Evolutionary conservation across 2,329 filamentous ascomycete species (phyloP), one percentile per base, ranked within the genome.

Genomic region (Akanthomyces lecanii): DNA sequence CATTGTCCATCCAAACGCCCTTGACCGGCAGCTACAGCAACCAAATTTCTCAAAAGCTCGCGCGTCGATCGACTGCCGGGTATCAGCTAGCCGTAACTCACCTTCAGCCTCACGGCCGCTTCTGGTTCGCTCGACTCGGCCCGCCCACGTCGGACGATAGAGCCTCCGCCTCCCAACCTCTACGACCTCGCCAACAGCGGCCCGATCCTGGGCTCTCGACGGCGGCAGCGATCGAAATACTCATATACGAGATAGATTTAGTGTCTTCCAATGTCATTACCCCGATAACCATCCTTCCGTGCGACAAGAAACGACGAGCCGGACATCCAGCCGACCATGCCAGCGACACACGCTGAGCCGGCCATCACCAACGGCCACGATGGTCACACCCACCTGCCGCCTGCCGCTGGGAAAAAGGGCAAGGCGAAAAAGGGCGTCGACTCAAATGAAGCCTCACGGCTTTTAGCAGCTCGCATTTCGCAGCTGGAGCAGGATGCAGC

Each of bases 401-500:
- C 83, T 53, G 76, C 78, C 55, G 77, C 85, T 63, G 78, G 80
- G 63, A 95, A 92, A 79, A 95, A 95, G 77, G 85, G 82, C 62
- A 96, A 96, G 79, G 86, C 83, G 69, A 96, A 96, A 79, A 96
- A 96, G 78, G 81, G 85, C 54, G 79, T 91, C 67, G 93, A 97
- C 74, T 90, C 91, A 23, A 91, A 86, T 70, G 95, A 98, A 77
- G 92, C 93, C 53, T 92, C 92, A 65, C 96, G 97, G 77, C 84
- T 97, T 67, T 85, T 99, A 58, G 89, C 93, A 66, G 92, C 93
- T 66, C 92, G 96, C 73, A 97, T 99, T 73, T 94, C 92, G 25
- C 95, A 98, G 78, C 81, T 99, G 64, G 95, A 99, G 76, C 90
- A 92, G 66, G 93, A 97, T 81, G 91, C 90, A 56, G 92, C 92